phyloP scores from a whole-genome alignment of 2,329 filamentous ascomycete genomes.

The Aspergillus sp. region DNA sequence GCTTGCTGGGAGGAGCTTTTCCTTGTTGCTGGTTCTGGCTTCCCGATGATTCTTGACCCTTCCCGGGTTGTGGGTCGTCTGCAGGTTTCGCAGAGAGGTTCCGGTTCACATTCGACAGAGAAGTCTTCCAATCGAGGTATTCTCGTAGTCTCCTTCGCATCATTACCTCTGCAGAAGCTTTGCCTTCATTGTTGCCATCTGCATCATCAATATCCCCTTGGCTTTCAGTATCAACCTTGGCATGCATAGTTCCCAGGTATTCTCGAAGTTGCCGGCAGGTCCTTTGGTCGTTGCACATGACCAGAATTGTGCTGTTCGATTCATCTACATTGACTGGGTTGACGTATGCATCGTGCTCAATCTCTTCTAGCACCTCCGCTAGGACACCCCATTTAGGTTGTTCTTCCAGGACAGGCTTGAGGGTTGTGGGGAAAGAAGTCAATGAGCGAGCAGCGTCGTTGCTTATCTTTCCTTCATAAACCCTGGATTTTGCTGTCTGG shows the following conservation, averaged over 20 bases:
- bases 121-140: slow-evolving; percentile 85
- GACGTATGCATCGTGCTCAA: slow-evolving; percentile 84
- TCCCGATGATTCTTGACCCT: slow-evolving; percentile 14
- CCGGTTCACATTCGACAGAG: slow-evolving; percentile 76
- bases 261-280: slow-evolving; percentile 86
- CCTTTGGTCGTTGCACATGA: slow-evolving; percentile 88
- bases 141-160: slow-evolving; percentile 81
- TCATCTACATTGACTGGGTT: slow-evolving; percentile 72
- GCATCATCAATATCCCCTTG: slow-evolving; percentile 44
- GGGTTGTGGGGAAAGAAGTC: slow-evolving; percentile 52
- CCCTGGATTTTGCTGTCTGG: slow-evolving; percentile 78
- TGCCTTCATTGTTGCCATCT: slow-evolving; percentile 51
- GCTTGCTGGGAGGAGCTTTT: slow-evolving; percentile 75
- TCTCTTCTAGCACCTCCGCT: slow-evolving; percentile 87
- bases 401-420: slow-evolving; percentile 83
- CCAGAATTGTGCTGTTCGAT: slow-evolving; percentile 84
- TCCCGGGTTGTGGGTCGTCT: slow-evolving; percentile 16
- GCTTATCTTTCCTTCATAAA: slow-evolving; percentile 71
- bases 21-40: slow-evolving; percentile 44
- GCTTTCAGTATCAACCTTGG: slow-evolving; percentile 44
- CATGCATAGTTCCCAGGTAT: slow-evolving; percentile 86
- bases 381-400: slow-evolving; percentile 90
- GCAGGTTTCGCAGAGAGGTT: slow-evolving; percentile 31
- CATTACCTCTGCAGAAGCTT: slow-evolving; percentile 76
- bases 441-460: slow-evolving; percentile 49